Evolutionary conservation across 441 rosid species (phyloP), one percentile per base, ranked within the genome.

Genomic region (Sinapis alba): DNA sequence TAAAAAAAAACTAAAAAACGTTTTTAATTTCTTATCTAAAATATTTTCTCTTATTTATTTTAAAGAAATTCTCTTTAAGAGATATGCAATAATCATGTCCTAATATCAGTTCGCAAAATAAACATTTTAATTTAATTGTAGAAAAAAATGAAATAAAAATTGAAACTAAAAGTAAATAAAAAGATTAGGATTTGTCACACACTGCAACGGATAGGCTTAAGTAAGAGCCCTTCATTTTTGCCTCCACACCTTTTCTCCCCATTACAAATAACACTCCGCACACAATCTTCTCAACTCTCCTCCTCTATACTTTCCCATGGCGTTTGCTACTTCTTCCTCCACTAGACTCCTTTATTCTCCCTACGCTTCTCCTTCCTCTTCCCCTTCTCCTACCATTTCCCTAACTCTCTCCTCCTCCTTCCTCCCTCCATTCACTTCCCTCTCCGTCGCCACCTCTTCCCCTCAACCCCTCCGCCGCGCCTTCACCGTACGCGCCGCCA

Each of bases 381-480:
- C 57, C 30, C 23, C 28, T 23, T 7, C 65, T 30, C 26, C 47
- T 20, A n/a, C 79, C 24, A 62, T 59, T 15, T 69, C 75, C 60
- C 13, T 69, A 9, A 63, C 60, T 38, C 81, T 80, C 76, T 80
- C 81, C 47, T 73, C 83, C 72, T 71, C 68, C 26, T 65, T 58
- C 76, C 65, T 77, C 68, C 80, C 70, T 47, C 80, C 94, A 62
- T 76, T 75, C 73, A 15, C 72, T 19, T 47, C 81, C 59, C 30
- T 88, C 73, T 26, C 76, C 50, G 5, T 85, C 71, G 7, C 86
- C 64, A 1, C 74, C 32, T n/a, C 54, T 47, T 47, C 87, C 47
- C 15, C 78, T 36, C 28, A 62, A 10, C 82, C 71, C 56, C 83
- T 78, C 47, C 79, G 88, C 38, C 72, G 54, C 54, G 3, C 54